Evolutionary conservation across 106 monocot genomes (phyloP), one percentile per base, ranked within the genome.

Genomic region (Acanthochlamys bracteata): DNA sequence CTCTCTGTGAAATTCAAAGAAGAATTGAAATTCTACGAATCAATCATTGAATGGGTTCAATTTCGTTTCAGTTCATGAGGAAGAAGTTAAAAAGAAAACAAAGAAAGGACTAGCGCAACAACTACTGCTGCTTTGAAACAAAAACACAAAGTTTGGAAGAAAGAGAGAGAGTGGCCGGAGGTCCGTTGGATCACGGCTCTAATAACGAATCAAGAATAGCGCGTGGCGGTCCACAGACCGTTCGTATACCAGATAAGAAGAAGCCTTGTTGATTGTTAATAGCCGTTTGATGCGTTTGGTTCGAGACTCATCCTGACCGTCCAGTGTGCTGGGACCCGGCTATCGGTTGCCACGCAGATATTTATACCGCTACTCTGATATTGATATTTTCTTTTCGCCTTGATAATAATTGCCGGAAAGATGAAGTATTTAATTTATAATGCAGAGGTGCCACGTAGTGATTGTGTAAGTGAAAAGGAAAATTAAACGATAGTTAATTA

Each of bases 181-280:
- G 65, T 65, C 65, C 65, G 47, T 53, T 53, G 24, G 52, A 26
- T 65, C 51, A 25, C 23, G 63, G 43, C 46, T 42, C 63, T 64
- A 64, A 22, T 64, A 64, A 45, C 22, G 63, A 42, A 64, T 59
- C 57, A 11, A 0, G 12, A 10, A 7, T 0, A 42, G 56, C 64
- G 65, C 74, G 69, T 79, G 79, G 73, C 60, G 41, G 2, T 9
- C 10, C 17, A 4, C 1, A 21, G 41, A 53, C 79, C 79, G 74
- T 79, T 74, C 24, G 59, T 70, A 60, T 64, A 23, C 25, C 65
- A 33, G 78, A 78, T 73, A 78, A 79, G 79, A 11, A 39, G 8
- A 40, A 66, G 56, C 23, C 19, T 15, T 19, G 62, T 63, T 61
- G 42, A 11, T 3, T 22, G 0, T 19, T 42, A 6, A 9, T 14